Base-by-base conservation (phyloP, 257 asterid genomes). In the Thymus quinquecostatus region DNA sequence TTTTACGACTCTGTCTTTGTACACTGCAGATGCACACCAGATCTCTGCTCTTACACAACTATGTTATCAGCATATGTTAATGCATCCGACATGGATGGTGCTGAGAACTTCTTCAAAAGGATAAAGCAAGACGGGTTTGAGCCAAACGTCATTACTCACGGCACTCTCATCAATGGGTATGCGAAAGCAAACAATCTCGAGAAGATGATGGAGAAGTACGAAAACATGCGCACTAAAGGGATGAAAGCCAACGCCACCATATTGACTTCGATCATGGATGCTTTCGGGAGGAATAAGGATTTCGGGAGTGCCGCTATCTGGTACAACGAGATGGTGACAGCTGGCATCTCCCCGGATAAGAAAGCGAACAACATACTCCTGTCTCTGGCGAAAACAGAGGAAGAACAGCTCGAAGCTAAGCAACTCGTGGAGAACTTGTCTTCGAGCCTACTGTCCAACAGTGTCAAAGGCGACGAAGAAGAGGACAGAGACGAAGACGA, bases 11-110 rank as follows among this genome's bases (percentile, higher is more conserved):
- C 68, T 38, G 44, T 49, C 11, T 74, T 43, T 61, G 27, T 58
- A 43, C 2, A 14, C 30, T 71, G 70, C 82, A 90, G 97, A 71
- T 90, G 93, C 66, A 73, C 88, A 38, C 99, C 97, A 0, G 97
- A 94, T 85, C 94, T 89, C 55, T 89, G 84, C 76, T 91, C 97
- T 51, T 94, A 94, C 64, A 87, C 99, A 28, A 94, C 98, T 21
- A 94, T 91, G 99, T 56, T 94, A 69, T 85, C 95, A 8, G 93
- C 98, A 34, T 91, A 89, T 67, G 86, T 92, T 10, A 94, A 89
- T 77, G 95, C 95, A 40, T 69, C 97, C 2, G 98, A 94, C 48
- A 91, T 94, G 97, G 99, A 89, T 49, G 96, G 97, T 29, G 97
- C 97, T 1, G 98, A 94, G 85, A 89, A 82, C 68, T 89, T 89